These are phyloP conservation scores for Fusarium dlaminii DNA, from an alignment of 2,329 filamentous ascomycete species.

Conservation along the genomic window DNA sequence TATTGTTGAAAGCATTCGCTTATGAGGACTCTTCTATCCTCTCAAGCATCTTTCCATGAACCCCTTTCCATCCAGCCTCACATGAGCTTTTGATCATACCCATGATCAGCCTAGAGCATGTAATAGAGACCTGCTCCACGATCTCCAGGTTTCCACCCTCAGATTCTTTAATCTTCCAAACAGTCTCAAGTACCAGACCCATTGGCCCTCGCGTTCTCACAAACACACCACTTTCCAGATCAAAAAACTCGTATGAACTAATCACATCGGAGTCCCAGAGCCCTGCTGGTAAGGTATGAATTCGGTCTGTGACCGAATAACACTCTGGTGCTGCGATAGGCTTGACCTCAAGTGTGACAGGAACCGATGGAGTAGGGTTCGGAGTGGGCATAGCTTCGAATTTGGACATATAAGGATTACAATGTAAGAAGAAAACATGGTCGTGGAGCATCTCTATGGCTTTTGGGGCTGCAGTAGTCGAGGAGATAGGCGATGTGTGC, in stretches of 20 bases:
- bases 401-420: conserved; percentile 61
- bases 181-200: conserved; percentile 62
- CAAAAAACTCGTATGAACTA: conserved; percentile 64
- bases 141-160: conserved; percentile 52
- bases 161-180: conserved; percentile 55
- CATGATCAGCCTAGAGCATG: conserved; percentile 60
- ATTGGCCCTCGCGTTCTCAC: conserved; percentile 62
- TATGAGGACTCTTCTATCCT: conserved; percentile 46
- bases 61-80: conserved; percentile 59
- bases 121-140: conserved; percentile 61
- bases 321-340: conserved; percentile 46
- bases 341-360: conserved; percentile 40
- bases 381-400: conserved; percentile 50
- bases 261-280: conserved; percentile 65
- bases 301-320: conserved; percentile 60
- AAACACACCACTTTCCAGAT: conserved; percentile 60
- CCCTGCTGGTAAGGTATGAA: conserved; percentile 63
- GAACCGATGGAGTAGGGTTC: conserved; percentile 29
- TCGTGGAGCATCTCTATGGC: conserved; percentile 60
- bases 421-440: conserved; percentile 61
- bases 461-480: conserved; percentile 46
- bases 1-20: neutral
- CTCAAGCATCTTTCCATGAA: conserved; percentile 59
- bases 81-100: conserved; percentile 61
- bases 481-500: conserved; percentile 56